Evolutionary conservation across 192 early-diverging fungal species (phyloP), one percentile per base, ranked within the genome.

Genomic region (Coemansia sp.): DNA sequence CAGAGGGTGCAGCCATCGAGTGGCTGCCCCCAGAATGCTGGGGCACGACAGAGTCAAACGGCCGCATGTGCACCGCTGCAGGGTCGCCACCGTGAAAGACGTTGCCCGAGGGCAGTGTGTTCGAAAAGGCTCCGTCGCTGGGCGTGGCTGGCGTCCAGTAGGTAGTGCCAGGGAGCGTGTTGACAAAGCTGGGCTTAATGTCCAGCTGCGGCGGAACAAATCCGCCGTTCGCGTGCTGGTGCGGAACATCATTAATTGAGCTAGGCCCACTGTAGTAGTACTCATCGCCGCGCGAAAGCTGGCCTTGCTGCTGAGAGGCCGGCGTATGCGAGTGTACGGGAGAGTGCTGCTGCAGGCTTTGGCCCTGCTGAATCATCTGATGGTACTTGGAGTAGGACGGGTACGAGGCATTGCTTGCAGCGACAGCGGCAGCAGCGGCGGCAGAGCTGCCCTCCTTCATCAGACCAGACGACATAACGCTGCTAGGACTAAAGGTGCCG

Each of bases 141-240:
- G 76, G 76, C 8, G 76, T 79, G 8, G 70, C 67, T 0, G 76
- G 76, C 1, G 76, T 79, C 76, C 76, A 79, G 34, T 79, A 79
- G 11, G 76, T 62, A 6, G 64, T 27, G 0, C 57, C 46, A 0
- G 72, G 46, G 18, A 70, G 48, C 14, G 53, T 52, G 18, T 52
- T 52, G 17, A 79, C 71, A 56, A 79, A 79, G 5, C 63, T 56
- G 3, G 62, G 62, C 60, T 79, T 79, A 19, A 79, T 79, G 56
- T 79, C 76, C 22, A 79, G 53, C 67, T 72, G 76, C 12, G 55
- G 63, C 8, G 76, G 67, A 35, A 79, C 66, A 70, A 79, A 79
- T 8, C 70, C 60, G n/a, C 62, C 66, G 22, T 62, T 68, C 3
- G 55, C 38, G 26, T 72, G 70, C 33, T 63, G 60, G 10, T 74